Percentiles rank a stretch among this genome's conserved stretches.
Conservation (phyloP, 129 eudicot species). For the Logfia minima region DNA sequence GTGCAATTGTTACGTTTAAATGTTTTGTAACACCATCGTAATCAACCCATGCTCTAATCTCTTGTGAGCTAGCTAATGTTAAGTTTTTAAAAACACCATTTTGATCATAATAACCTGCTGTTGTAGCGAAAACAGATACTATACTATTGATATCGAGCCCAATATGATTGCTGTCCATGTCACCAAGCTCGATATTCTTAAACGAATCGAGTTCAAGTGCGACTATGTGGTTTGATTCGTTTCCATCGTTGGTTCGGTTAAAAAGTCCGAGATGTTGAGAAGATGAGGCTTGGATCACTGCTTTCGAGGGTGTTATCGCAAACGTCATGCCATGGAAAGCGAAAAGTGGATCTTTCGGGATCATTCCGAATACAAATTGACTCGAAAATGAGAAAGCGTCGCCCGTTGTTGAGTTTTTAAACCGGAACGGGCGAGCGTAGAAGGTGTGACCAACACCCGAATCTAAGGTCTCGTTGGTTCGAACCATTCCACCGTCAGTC, state of each 20-base stretch:
- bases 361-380: conserved; percentile 49
- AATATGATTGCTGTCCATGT: conserved; percentile 53
- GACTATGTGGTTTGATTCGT: conserved; percentile 41
- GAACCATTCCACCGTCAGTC: conserved; percentile 27
- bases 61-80: conserved; percentile 32
- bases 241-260: conserved; percentile 47
- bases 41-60: conserved; percentile 58
- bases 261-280: conserved; percentile 50
- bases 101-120: conserved; percentile 42
- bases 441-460: conserved; percentile 49
- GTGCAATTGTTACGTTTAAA: conserved; percentile 47
- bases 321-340: conserved; percentile 57
- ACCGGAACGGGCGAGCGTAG: conserved; percentile 34
- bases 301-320: conserved; percentile 44
- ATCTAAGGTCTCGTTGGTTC: conserved; percentile 31
- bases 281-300: conserved; percentile 33
- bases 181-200: conserved; percentile 37
- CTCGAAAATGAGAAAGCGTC: conserved; percentile 52
- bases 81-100: conserved; percentile 26
- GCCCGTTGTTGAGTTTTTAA: conserved; percentile 38
- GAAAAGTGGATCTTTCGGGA: conserved; percentile 29
- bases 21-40: conserved; percentile 38
- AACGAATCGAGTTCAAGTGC: conserved; percentile 61
- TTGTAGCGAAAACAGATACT: conserved; percentile 20
- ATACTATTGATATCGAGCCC: conserved; percentile 56